Evolutionary conservation across 2,329 filamentous ascomycete species (phyloP), one percentile per base, ranked within the genome.

Genomic region (Neurospora sp.): DNA sequence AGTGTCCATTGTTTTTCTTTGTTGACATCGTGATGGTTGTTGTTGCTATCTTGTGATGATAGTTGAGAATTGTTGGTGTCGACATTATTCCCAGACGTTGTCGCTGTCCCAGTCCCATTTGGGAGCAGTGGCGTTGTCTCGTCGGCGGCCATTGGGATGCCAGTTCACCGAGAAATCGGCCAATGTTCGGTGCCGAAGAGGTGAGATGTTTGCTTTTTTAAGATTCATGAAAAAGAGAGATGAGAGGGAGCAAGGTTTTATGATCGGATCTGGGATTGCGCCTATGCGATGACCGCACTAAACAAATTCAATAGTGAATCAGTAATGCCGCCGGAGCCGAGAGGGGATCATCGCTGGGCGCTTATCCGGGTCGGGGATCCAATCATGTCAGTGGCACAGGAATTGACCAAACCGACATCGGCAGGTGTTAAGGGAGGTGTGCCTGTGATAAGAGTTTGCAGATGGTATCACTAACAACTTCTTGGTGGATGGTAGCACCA

Each of bases 351-450:
- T 12, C 19, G 43, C 43, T 52, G 19, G 43, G 46, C 23, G 46
- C 46, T 33, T 57, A 57, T 57, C 46, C 52, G 52, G 23, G 23
- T 33, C 52, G 23, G 52, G 52, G 28, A 33, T 33, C 52, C 52
- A 15, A 62, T 62, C 52, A 62, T 28, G 52, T 62, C 52, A 62
- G 23, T 62, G 15, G 12, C 52, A 62, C 52, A 62, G 23, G 17
- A 23, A n/a, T n/a, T n/a, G n/a, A n/a, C n/a, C n/a, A 62, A 62
- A 33, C 52, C 52, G 52, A 62, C 52, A 62, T 33, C 52, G 52
- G 52, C 23, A 62, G 52, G 52, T 62, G 52, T 33, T 33, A 33
- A 33, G 4, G 52, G 12, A 15, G n/a, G 43, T 52, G 43, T 52
- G 19, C 10, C 43, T 52, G 19, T 52, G 46, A 57, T 28, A 28